These are phyloP conservation scores for Triglochin maritima DNA, from an alignment of 106 monocot species.

Conservation along the genomic window DNA sequence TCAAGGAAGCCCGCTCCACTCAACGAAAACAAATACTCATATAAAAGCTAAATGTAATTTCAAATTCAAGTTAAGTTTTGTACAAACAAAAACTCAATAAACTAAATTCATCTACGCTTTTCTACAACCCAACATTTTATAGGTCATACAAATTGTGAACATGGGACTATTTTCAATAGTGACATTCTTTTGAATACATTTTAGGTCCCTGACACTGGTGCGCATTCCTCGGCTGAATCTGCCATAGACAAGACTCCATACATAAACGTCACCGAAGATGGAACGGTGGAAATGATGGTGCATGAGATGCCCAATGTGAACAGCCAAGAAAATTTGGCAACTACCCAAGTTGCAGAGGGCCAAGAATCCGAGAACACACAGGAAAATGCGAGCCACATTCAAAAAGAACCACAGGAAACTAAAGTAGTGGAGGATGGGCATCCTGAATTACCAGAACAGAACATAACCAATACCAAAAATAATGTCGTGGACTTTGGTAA, in stretches of 20 bases:
- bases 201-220: not conserved
- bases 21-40: no score
- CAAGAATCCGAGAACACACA: not conserved
- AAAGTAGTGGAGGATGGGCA: not conserved
- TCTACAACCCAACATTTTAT: no score
- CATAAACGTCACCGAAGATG: constrained; percentile 63
- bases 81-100: no score
- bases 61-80: no score
- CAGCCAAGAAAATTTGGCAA: not conserved
- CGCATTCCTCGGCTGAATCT: constrained; percentile 42
- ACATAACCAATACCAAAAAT: constrained; percentile 8
- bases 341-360: constrained; percentile 1
- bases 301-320: constrained; percentile 11
- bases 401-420: not conserved
- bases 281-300: constrained; percentile 39
- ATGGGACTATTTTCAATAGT: not conserved
- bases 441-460: not conserved
- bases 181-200: not conserved
- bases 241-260: constrained; percentile 73
- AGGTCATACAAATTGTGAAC: no score
- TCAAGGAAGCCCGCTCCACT: no score
- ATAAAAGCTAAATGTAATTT: no score
- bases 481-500: constrained; percentile 5
- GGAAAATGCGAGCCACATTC: not conserved
- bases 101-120: no score